These are phyloP conservation scores for Chalaropsis ovoidea DNA, from an alignment of 2,329 filamentous ascomycete genomes.

Conservation along the genomic window DNA sequence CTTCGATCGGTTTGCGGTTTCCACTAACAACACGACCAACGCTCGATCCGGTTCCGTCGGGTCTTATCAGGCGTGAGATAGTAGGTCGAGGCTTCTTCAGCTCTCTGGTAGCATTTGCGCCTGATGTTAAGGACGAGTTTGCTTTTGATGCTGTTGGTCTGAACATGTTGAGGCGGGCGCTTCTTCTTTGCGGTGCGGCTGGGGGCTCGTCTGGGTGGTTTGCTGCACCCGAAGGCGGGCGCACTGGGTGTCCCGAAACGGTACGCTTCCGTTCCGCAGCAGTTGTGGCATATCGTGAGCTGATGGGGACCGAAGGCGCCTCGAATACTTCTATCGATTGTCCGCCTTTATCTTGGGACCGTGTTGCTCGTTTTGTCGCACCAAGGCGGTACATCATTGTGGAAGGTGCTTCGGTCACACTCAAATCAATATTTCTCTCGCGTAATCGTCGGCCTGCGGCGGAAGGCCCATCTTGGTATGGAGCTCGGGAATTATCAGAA, in stretches of 20 bases:
- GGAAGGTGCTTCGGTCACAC: constrained; percentile 37
- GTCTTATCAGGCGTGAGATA: constrained; percentile 54
- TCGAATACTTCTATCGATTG: constrained; percentile 35
- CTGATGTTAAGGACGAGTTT: constrained; percentile 36
- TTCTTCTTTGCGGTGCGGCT: constrained; percentile 54
- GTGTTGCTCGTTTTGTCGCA: constrained; percentile 36
- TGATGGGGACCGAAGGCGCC: constrained; percentile 34
- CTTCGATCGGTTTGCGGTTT: constrained; percentile 65
- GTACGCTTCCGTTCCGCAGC: constrained; percentile 72
- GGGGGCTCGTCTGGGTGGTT: constrained; percentile 48
- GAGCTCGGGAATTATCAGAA: constrained; percentile 16
- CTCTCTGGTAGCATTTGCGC: constrained; percentile 46
- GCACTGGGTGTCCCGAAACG: constrained; percentile 70
- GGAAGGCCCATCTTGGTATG: constrained; percentile 39
- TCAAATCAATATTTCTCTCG: constrained; percentile 31
- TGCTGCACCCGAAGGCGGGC: constrained; percentile 34
- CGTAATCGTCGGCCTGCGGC: constrained; percentile 46
- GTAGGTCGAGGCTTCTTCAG: constrained; percentile 75
- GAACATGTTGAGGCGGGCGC: constrained; percentile 59
- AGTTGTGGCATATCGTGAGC: constrained; percentile 34
- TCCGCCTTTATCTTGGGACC: constrained; percentile 34
- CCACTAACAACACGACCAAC: constrained; percentile 84
- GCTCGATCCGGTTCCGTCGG: constrained; percentile 55
- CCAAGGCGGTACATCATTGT: constrained; percentile 50
- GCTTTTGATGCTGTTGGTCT: constrained; percentile 58